Conservation (phyloP, 768 basidiomycete genomes). For the Trametes gibbosa region DNA sequence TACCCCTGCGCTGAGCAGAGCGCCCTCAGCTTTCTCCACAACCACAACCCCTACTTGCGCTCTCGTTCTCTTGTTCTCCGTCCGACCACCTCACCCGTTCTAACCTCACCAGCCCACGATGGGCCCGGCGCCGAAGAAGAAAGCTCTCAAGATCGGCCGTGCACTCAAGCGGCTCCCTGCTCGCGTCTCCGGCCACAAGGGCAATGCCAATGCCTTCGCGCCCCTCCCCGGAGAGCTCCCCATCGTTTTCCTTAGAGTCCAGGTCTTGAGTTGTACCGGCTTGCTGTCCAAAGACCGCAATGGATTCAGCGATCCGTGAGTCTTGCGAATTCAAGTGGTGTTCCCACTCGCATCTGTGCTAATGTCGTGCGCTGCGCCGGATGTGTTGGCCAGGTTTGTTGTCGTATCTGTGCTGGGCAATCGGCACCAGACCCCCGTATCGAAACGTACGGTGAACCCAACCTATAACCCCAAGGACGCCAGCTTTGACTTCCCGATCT, state of each 20-base stretch:
- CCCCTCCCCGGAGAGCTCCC: slow-evolving; percentile 64
- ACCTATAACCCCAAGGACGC: slow-evolving; percentile 63
- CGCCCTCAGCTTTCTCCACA: too few species aligned
- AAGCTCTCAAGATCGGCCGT: slow-evolving; percentile 52
- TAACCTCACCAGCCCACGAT: slow-evolving; percentile 3
- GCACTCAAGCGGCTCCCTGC: slow-evolving; percentile 57
- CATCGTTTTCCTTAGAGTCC: slow-evolving; percentile 62
- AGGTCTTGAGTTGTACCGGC: slow-evolving; percentile 61
- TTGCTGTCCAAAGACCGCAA: slow-evolving; percentile 64
- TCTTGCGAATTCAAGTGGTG: too few species aligned
- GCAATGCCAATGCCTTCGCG: slow-evolving; percentile 35
- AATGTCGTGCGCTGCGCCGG: neutral
- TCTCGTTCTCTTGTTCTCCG: neutral
- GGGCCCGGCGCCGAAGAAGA: slow-evolving; percentile 37
- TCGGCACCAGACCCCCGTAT: slow-evolving; percentile 69
- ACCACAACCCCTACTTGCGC: neutral
- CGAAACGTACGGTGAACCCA: slow-evolving; percentile 72
- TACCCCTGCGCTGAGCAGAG: too few species aligned
- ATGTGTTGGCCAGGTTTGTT: slow-evolving; percentile 61
- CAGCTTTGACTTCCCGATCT: slow-evolving; percentile 89
- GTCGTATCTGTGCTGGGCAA: slow-evolving; percentile 59
- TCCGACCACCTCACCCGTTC: neutral
- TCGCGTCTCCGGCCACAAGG: slow-evolving; percentile 42
- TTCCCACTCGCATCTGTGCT: neutral
- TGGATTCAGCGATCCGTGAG: slow-evolving; percentile 77